Evolutionary conservation across 2,329 filamentous ascomycete species (phyloP).

Genomic region (Colletotrichum brevisporum): DNA sequence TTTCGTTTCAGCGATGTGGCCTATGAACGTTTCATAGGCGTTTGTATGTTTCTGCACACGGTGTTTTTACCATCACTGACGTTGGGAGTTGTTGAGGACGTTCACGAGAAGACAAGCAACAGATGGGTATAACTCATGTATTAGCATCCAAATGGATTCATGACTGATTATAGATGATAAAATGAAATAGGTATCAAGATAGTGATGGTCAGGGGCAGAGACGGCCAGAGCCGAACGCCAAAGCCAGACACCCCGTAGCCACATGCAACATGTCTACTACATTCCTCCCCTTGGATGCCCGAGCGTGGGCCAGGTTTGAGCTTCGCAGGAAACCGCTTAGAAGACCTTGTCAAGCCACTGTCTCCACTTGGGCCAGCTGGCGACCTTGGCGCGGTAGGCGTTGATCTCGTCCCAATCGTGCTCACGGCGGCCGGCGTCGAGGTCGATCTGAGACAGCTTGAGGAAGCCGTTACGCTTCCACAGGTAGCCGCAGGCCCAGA

Average conservation of each 20-base stretch:
- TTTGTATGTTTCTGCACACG: too few species aligned
- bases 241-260: neutral
- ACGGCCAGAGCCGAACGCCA: neutral
- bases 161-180: conserved; percentile 13
- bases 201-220: neutral
- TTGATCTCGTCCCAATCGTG: conserved; percentile 77
- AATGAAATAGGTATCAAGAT: conserved; percentile 37
- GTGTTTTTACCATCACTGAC: too few species aligned
- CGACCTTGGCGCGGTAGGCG: conserved; percentile 64
- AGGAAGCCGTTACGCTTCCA: conserved; percentile 78
- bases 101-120: neutral
- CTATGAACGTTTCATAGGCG: too few species aligned
- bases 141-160: neutral
- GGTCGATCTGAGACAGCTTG: conserved; percentile 71
- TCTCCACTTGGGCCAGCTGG: conserved; percentile 66
- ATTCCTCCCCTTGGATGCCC: neutral
- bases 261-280: conserved; percentile 10
- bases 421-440: conserved; percentile 75
- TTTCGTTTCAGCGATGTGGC: too few species aligned
- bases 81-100: too few species aligned
- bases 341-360: conserved; percentile 55
- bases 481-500: conserved; percentile 69
- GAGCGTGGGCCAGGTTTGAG: neutral
- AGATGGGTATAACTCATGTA: neutral
- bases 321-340: conserved; percentile 41